A percentile compares a stretch with the other conserved stretches of the same genome.
Conservation (phyloP, 345 rosid species). For the Brassica juncea region DNA sequence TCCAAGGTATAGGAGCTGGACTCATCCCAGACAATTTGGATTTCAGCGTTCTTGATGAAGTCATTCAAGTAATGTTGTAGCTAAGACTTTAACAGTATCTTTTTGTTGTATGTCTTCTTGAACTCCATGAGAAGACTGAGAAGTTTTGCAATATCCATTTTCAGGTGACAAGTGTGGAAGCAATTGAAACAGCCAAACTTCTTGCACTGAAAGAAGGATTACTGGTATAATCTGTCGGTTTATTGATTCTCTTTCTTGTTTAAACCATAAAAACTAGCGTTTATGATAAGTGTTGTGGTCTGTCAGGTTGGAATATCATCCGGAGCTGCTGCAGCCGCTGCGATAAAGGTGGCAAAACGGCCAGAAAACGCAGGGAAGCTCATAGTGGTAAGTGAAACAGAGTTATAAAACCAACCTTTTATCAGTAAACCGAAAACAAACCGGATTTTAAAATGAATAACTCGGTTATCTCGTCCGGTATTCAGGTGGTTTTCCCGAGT, state of each 20-base stretch:
- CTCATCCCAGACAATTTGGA: slow-evolving; percentile 44
- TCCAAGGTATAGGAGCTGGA: slow-evolving; percentile 56
- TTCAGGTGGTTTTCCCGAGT: slow-evolving; percentile 63
- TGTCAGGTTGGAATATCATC: slow-evolving; percentile 70
- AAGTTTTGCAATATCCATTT: not conserved
- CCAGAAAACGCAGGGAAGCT: slow-evolving; percentile 74
- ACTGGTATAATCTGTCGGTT: slow-evolving; percentile 39
- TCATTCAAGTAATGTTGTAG: slow-evolving; percentile 43
- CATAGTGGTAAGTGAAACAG: slow-evolving; percentile 54
- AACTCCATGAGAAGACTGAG: not conserved
- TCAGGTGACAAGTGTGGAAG: slow-evolving; percentile 52
- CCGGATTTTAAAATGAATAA: not conserved
- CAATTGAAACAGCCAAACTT: slow-evolving; percentile 58
- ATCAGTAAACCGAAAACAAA: not conserved
- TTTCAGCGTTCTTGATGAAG: slow-evolving; percentile 46
- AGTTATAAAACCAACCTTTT: not conserved
- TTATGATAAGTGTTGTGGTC: not conserved
- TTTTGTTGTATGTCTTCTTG: not conserved
- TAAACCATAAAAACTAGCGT: not conserved
- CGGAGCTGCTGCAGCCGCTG: slow-evolving; percentile 74
- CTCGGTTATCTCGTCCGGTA: slow-evolving; percentile 1
- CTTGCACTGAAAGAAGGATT: slow-evolving; percentile 67
- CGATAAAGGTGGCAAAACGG: slow-evolving; percentile 57
- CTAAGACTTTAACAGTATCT: not conserved
- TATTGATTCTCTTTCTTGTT: not conserved